Percentiles rank a stretch among this genome's conserved stretches.
These are phyloP conservation scores for Taphrina sp. DNA, from an alignment of 1,139 yeast genomes.

Conservation along the genomic window DNA sequence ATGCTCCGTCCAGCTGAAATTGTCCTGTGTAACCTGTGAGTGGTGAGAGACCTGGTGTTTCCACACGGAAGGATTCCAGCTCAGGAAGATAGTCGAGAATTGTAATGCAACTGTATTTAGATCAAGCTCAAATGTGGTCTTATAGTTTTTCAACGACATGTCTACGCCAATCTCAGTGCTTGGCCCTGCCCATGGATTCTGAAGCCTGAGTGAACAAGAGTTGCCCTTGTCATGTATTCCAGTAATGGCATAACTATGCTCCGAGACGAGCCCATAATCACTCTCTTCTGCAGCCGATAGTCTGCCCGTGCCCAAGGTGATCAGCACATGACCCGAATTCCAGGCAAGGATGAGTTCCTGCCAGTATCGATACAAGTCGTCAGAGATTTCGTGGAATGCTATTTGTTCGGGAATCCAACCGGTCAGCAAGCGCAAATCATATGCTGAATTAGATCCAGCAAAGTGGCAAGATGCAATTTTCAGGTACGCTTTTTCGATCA, in stretches of 20 bases:
- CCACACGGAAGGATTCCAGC: constrained; percentile 59
- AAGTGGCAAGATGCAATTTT: constrained; percentile 62
- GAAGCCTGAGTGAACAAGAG: constrained; percentile 45
- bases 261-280: constrained; percentile 51
- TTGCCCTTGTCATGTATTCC: constrained; percentile 44
- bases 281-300: constrained; percentile 48
- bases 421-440: constrained; percentile 63
- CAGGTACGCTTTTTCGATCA: constrained; percentile 74
- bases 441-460: constrained; percentile 73
- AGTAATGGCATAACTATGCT: constrained; percentile 68
- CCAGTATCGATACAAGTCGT: constrained; percentile 45
- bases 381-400: constrained; percentile 42
- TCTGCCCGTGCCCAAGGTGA: constrained; percentile 71
- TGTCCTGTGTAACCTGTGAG: constrained; percentile 45
- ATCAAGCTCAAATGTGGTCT: constrained; percentile 39
- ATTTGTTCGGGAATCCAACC: constrained; percentile 76
- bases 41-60: constrained; percentile 42
- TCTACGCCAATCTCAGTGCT: constrained; percentile 38
- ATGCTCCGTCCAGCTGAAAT: constrained; percentile 39
- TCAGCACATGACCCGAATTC: constrained; percentile 46
- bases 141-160: constrained; percentile 2
- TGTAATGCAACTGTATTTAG: constrained; percentile 47
- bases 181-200: constrained; percentile 51
- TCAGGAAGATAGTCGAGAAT: constrained; percentile 61
- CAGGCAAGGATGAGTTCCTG: constrained; percentile 43